Evolutionary conservation across 108 stramenopile genomes (phyloP), one percentile per base, ranked within the genome.

Genomic region (Cyclotella kingstonii): DNA sequence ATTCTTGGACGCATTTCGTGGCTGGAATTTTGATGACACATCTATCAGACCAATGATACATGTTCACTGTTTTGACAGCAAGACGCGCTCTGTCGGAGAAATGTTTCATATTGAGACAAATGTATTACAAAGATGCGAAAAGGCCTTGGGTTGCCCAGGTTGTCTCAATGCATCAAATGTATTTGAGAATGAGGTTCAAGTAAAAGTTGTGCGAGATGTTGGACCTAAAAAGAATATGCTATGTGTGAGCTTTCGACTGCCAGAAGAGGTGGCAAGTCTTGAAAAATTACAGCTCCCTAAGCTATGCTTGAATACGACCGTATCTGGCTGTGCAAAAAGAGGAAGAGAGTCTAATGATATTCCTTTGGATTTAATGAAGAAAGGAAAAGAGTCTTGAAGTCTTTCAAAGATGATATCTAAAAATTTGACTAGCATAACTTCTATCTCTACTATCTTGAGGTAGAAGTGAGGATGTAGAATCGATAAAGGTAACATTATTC

Each of bases 1-100:
- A 22, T 98, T 97, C 71, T 63, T 98, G 59, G 96, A 97, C 79
- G 92, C 85, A 9, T 97, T 98, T 71, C 77, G 84, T 4, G 96
- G 93, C 12, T 93, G 70, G 66, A 67, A 62, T 9, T 66, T 71
- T 55, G 6, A 33, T 51, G 35, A 38, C 25, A 25, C 26, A 9
- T 25, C 44, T 17, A 28, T 14, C 1, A 42, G 43, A 54, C 91
- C 91, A 2, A 72, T 68, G 31, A 71, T 93, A 44, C 91, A 93
- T 64, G 85, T 90, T 11, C 82, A 93, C 57, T 93, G 91, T 60
- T 93, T 93, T 53, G 84, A 65, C 22, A 69, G 80, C 33, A 92
- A 92, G 60, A 46, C 78, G 23, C 38, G 68, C 26, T 18, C 45
- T 18, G 42, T 45, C 21, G 63, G 47, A 7, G 82, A 85, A 22